These are phyloP conservation scores for Neofusicoccum umdonicola DNA, from an alignment of 2,329 filamentous ascomycete genomes.

Conservation along the genomic window DNA sequence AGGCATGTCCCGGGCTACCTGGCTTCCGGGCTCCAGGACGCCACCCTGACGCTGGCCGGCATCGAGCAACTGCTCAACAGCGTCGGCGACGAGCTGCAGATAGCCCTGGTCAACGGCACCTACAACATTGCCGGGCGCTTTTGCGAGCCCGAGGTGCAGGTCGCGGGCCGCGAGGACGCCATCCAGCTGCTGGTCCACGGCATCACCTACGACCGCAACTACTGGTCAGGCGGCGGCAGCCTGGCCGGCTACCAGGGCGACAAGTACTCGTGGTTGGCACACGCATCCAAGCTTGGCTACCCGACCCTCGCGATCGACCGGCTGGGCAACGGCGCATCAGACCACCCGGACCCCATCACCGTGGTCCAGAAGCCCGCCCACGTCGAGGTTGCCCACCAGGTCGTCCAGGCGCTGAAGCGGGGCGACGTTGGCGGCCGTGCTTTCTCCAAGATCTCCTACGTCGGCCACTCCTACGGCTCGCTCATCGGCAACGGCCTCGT, in stretches of 20 bases:
- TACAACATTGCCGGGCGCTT: conserved; percentile 3
- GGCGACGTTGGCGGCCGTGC: conserved; percentile 27
- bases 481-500: conserved; percentile 35
- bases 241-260: background rate
- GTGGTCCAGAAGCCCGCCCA: conserved; percentile 39
- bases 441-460: conserved; percentile 38
- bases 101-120: conserved; percentile 3
- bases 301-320: conserved; percentile 45
- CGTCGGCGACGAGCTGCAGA: conserved; percentile 1
- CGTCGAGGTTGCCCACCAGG: conserved; percentile 35
- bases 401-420: conserved; percentile 30
- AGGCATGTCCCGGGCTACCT: background rate
- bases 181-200: conserved; percentile 42
- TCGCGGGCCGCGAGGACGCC: background rate
- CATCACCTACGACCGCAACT: conserved; percentile 38
- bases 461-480: conserved; percentile 42
- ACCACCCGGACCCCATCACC: conserved; percentile 39
- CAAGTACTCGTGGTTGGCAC: conserved; percentile 40
- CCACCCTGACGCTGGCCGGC: background rate
- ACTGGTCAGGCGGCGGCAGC: conserved; percentile 39
- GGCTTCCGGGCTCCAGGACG: background rate
- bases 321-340: conserved; percentile 38
- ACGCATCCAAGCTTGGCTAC: conserved; percentile 38
- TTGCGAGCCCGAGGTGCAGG: conserved; percentile 6
- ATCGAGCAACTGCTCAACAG: background rate